Evolutionary conservation across 352 stramenopile species (phyloP).

Genomic region (Phytopythium sindhum): DNA sequence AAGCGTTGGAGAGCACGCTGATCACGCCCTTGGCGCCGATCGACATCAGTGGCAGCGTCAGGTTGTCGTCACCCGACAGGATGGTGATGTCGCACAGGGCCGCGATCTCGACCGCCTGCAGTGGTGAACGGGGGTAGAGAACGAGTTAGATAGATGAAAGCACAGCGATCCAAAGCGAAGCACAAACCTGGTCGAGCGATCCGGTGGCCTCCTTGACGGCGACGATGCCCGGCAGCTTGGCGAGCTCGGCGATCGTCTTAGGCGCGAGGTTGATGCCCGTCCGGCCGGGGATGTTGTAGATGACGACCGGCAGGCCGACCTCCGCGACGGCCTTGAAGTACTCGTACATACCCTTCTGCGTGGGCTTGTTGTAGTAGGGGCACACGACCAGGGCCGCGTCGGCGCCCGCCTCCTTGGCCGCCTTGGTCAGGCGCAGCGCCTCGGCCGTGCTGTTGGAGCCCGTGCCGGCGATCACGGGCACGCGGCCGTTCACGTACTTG

Average conservation of each 20-base stretch:
- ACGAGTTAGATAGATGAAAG: neutral
- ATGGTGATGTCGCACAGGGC: slow-evolving; percentile 90
- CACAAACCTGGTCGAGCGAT: slow-evolving; percentile 68
- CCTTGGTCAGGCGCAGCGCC: slow-evolving; percentile 80
- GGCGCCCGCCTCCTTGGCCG: slow-evolving; percentile 90
- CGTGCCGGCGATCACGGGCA: slow-evolving; percentile 95
- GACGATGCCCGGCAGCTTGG: slow-evolving; percentile 95
- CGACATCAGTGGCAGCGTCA: slow-evolving; percentile 88
- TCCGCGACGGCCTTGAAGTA: slow-evolving; percentile 92
- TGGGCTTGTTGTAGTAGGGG: slow-evolving; percentile 99
- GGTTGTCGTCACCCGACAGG: slow-evolving; percentile 88
- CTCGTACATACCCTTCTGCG: slow-evolving; percentile 92
- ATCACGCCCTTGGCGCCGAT: slow-evolving; percentile 89
- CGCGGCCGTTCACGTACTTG: slow-evolving; percentile 66
- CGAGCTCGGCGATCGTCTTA: slow-evolving; percentile 91
- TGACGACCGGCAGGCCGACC: slow-evolving; percentile 90
- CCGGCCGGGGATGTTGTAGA: slow-evolving; percentile 98
- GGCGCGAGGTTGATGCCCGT: slow-evolving; percentile 95
- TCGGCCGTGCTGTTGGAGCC: slow-evolving; percentile 93
- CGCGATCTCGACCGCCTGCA: slow-evolving; percentile 79
- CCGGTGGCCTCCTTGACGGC: slow-evolving; percentile 98
- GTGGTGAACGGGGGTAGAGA: neutral
- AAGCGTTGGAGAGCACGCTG: slow-evolving; percentile 88
- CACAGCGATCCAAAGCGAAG: neutral
- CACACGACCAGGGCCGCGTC: slow-evolving; percentile 96